A percentile compares a stretch with the other conserved stretches of the same genome.
phyloP scores from a whole-genome alignment of 176 grass and related monocot species.

The Saccharum officinarum region DNA sequence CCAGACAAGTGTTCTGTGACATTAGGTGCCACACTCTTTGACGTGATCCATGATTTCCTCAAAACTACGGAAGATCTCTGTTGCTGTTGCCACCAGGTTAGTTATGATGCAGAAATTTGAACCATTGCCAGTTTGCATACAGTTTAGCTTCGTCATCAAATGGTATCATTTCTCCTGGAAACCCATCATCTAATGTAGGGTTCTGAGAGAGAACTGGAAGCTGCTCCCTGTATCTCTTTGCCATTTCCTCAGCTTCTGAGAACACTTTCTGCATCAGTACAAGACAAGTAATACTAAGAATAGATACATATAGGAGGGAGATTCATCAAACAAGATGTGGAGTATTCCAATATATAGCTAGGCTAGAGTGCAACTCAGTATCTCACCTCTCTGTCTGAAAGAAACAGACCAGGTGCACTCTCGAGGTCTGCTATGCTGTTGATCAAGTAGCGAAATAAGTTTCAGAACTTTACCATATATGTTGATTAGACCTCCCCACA shows the following conservation, averaged over 20 bases:
- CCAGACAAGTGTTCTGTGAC: not conserved
- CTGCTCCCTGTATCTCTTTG: conserved; percentile 55
- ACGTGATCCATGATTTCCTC: not conserved
- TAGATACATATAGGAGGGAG: not conserved
- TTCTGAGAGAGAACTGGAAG: conserved; percentile 47
- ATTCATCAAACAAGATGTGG: not conserved
- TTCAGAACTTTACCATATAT: conserved; percentile 1
- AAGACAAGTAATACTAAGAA: conserved; percentile 28
- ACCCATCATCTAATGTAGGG: conserved; percentile 22
- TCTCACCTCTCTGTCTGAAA: conserved; percentile 72
- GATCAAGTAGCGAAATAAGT: conserved; percentile 35
- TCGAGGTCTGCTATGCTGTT: conserved; percentile 90
- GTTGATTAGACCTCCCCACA: conserved; percentile 16
- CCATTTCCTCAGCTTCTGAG: conserved; percentile 77
- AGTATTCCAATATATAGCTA: not conserved
- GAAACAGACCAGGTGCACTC: conserved; percentile 75
- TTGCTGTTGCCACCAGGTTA: conserved; percentile 27
- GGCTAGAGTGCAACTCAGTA: conserved; percentile 21
- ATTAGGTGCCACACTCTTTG: not conserved
- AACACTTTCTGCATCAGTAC: conserved; percentile 66
- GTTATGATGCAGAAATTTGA: conserved; percentile 62
- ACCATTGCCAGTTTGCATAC: conserved; percentile 95
- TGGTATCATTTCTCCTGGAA: conserved; percentile 38
- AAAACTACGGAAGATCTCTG: not conserved
- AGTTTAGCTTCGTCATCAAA: conserved; percentile 70